These are phyloP conservation scores for Annona squamosa DNA, from an alignment of 164 flowering plant species.

Conservation along the genomic window DNA sequence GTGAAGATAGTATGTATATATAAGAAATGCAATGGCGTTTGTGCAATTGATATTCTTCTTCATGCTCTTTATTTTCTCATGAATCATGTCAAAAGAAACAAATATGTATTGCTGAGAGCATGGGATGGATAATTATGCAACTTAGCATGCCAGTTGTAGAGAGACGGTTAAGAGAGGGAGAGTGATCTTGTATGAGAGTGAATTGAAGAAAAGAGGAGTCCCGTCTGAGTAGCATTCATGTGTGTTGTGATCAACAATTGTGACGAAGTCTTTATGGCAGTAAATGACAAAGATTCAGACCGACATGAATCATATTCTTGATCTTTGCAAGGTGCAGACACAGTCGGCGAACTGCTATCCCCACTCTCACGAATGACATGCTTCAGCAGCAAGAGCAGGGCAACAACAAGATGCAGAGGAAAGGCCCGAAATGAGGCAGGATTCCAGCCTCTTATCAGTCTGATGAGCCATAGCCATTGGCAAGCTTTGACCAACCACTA, in stretches of 20 bases:
- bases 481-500: no score
- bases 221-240: neutral
- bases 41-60: neutral
- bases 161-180: neutral
- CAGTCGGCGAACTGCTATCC: no score
- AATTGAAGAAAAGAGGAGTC: neutral
- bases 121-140: neutral
- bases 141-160: neutral
- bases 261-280: neutral
- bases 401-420: no score
- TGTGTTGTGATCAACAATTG: neutral
- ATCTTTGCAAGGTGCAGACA: no score
- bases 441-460: no score
- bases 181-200: neutral
- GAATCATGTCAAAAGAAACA: neutral
- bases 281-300: no score
- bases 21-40: neutral
- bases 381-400: no score
- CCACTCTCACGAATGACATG: no score
- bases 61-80: neutral
- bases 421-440: no score
- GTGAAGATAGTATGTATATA: neutral
- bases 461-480: no score
- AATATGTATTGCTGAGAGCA: neutral
- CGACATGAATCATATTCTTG: no score